Evolutionary conservation across 2,329 filamentous ascomycete species (phyloP).

Genomic region (Cladorrhinum sp.): DNA sequence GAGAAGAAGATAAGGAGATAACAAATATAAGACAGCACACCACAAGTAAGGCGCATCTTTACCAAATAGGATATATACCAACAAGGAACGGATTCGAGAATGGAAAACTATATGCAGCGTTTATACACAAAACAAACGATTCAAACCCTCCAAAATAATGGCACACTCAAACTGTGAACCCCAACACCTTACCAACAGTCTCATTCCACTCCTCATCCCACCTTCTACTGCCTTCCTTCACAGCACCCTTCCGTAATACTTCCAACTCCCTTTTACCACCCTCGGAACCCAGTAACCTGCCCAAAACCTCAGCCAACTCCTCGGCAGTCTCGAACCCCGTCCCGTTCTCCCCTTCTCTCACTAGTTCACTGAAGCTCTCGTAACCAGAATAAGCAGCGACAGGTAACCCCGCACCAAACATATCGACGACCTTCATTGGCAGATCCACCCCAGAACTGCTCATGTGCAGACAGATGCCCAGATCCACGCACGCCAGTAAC

Average conservation of each 20-base stretch:
- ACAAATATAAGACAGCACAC: not conserved
- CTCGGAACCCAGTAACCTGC: constrained; percentile 60
- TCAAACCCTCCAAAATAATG: too few species aligned
- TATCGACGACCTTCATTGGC: constrained; percentile 99
- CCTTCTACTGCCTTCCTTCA: constrained; percentile 68
- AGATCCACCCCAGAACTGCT: constrained; percentile 93
- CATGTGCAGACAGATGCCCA: constrained; percentile 88
- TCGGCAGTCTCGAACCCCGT: constrained; percentile 73
- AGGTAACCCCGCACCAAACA: constrained; percentile 93
- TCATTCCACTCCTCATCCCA: constrained; percentile 95
- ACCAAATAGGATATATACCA: not conserved
- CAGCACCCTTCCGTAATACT: constrained; percentile 64
- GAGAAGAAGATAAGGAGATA: not conserved
- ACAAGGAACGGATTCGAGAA: not conserved
- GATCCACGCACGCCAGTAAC: constrained; percentile 78
- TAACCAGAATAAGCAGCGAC: constrained; percentile 85
- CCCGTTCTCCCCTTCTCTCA: constrained; percentile 82
- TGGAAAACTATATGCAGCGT: not conserved
- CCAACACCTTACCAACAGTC: constrained; percentile 72
- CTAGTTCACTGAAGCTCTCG: constrained; percentile 86
- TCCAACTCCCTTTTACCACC: constrained; percentile 52
- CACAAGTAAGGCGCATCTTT: too few species aligned
- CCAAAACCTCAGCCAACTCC: constrained; percentile 62
- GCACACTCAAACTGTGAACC: too few species aligned
- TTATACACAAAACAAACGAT: not conserved